Conservation (phyloP, 164 flowering plant species). For the Vitis rotundifolia region DNA sequence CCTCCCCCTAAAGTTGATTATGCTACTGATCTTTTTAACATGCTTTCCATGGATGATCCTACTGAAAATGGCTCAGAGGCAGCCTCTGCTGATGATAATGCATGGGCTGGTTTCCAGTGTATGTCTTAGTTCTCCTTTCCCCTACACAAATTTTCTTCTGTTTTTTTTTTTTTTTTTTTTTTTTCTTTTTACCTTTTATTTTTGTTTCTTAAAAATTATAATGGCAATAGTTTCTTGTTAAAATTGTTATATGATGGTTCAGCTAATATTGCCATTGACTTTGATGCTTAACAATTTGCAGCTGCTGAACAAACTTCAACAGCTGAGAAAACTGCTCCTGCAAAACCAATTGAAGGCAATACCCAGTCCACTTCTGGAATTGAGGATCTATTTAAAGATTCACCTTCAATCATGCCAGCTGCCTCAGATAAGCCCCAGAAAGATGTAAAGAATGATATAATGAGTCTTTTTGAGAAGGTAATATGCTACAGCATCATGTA, state of each 20-base stretch:
- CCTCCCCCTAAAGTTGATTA: conserved; percentile 69
- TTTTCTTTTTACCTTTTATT: neutral
- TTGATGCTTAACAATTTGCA: conserved; percentile 30
- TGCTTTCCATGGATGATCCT: conserved; percentile 81
- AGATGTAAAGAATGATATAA: conserved; percentile 84
- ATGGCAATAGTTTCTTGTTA: neutral
- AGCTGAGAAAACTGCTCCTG: conserved; percentile 41
- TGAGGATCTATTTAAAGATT: conserved; percentile 74
- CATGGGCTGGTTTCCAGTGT: conserved; percentile 98
- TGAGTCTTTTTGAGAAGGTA: conserved; percentile 99
- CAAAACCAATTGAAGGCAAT: conserved; percentile 45
- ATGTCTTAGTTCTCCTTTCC: conserved; percentile 19
- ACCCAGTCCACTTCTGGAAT: conserved; percentile 51
- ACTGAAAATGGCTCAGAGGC: conserved; percentile 58
- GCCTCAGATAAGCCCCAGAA: conserved; percentile 55
- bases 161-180: neutral
- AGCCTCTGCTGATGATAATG: conserved; percentile 56
- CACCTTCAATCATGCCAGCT: conserved; percentile 39
- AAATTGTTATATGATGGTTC: neutral
- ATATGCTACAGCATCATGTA: neutral
- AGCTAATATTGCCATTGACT: conserved; percentile 8
- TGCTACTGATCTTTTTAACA: conserved; percentile 89
- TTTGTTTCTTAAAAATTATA: neutral
- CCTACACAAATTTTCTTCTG: too few relatives aligned
- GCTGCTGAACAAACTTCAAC: conserved; percentile 67